These are phyloP conservation scores for Multifurca ochricompacta DNA, from an alignment of 768 basidiomycete species.

Conservation along the genomic window DNA sequence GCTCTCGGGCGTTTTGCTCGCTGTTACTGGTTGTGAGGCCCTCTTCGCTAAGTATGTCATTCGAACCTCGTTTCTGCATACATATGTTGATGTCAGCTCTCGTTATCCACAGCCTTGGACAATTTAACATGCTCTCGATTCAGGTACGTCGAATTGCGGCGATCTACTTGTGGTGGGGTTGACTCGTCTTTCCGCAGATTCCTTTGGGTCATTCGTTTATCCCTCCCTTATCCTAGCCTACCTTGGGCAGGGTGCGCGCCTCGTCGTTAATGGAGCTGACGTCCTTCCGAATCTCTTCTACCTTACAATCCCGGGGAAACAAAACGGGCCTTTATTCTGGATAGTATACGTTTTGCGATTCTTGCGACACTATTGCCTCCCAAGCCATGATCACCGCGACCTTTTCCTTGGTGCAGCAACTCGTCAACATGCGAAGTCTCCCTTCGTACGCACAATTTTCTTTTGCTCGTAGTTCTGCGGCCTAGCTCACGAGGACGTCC, in stretches of 20 bases:
- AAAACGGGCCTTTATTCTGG: constrained; percentile 53
- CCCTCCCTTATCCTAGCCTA: constrained; percentile 57
- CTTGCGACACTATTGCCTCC: constrained; percentile 61
- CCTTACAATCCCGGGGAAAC: constrained; percentile 50
- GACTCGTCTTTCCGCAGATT: constrained; percentile 27
- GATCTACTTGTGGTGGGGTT: not conserved
- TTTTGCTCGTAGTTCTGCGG: not conserved
- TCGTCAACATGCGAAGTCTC: constrained; percentile 53
- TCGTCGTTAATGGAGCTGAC: constrained; percentile 43
- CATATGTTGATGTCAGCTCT: not conserved
- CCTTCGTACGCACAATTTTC: constrained; percentile 32
- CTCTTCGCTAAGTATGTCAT: constrained; percentile 50
- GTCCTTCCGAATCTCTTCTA: constrained; percentile 56
- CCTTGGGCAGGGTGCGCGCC: constrained; percentile 61
- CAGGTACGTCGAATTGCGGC: constrained; percentile 30
- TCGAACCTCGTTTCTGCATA: not conserved
- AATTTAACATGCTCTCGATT: constrained; percentile 57
- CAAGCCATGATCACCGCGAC: constrained; percentile 66
- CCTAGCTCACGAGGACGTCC: not conserved
- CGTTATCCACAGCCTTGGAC: constrained; percentile 42
- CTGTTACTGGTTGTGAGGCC: constrained; percentile 64
- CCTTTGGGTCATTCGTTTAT: constrained; percentile 49
- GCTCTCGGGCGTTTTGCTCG: constrained; percentile 55
- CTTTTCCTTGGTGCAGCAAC: constrained; percentile 54
- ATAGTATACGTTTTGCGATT: constrained; percentile 55